These are phyloP conservation scores for Teunomyces funiuensis DNA, from an alignment of 805 yeast species.

Conservation along the genomic window DNA sequence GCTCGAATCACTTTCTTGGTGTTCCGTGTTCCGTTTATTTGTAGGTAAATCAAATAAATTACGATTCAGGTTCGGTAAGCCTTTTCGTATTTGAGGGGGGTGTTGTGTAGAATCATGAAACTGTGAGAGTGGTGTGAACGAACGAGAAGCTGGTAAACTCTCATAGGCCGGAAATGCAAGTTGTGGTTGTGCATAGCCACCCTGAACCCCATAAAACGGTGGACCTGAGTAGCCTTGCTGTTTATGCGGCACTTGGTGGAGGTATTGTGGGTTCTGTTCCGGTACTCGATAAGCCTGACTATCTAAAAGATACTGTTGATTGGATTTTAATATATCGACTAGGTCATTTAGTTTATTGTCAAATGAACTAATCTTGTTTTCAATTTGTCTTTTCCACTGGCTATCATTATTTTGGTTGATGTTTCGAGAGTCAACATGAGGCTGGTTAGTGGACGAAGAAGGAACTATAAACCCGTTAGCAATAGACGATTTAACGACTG, in stretches of 20 bases:
- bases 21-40: background rate
- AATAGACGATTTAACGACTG: background rate
- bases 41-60: background rate
- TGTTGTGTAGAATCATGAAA: background rate
- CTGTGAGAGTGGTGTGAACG: background rate
- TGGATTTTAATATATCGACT: slow-evolving; percentile 33
- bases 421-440: background rate
- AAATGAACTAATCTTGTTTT: slow-evolving; percentile 33
- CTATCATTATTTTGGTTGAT: slow-evolving; percentile 11
- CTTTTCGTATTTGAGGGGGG: background rate
- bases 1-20: background rate
- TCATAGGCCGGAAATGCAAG: background rate
- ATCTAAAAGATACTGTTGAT: slow-evolving; percentile 29
- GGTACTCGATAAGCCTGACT: background rate
- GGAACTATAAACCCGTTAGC: background rate
- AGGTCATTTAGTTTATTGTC: slow-evolving; percentile 39
- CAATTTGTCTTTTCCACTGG: slow-evolving; percentile 37
- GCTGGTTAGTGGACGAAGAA: background rate
- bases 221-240: background rate
- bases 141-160: background rate
- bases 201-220: background rate
- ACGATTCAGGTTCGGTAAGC: background rate
- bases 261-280: background rate
- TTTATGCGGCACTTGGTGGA: slow-evolving; percentile 2
- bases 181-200: slow-evolving; percentile 1